Percentiles rank a stretch among this genome's conserved stretches.
phyloP scores from a whole-genome alignment of 192 early-diverging fungal species.

The Coemansia sp. region DNA sequence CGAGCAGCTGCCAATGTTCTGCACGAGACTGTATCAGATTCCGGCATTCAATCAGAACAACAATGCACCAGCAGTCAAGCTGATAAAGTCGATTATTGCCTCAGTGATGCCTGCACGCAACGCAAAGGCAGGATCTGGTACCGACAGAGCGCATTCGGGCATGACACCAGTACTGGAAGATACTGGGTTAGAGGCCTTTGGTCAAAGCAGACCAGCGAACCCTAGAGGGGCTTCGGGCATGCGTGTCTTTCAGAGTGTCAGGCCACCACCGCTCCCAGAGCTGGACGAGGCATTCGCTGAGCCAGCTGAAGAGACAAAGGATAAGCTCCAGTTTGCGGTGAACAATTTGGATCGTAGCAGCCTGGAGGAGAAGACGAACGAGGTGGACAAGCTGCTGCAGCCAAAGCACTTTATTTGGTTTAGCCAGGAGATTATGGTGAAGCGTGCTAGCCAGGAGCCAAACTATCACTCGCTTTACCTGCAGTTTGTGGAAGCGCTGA shows the following conservation, averaged over 20 bases:
- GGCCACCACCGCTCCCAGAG: conserved; percentile 35
- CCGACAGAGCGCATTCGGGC: conserved; percentile 17
- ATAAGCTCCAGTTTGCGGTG: conserved; percentile 96
- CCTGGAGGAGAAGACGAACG: conserved; percentile 78
- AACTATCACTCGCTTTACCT: conserved; percentile 95
- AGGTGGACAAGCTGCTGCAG: conserved; percentile 59
- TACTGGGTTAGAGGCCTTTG: conserved; percentile 6
- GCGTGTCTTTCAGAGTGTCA: conserved; percentile 32
- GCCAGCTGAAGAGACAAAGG: conserved; percentile 61
- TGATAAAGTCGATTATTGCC: conserved; percentile 37
- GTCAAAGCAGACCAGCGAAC: background rate
- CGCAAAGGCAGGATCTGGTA: conserved; percentile 17
- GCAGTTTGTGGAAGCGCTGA: conserved; percentile 75
- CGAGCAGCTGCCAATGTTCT: conserved; percentile 89
- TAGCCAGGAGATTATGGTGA: conserved; percentile 91
- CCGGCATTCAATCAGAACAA: conserved; percentile 71
- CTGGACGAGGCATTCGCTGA: conserved; percentile 31
- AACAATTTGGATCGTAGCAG: conserved; percentile 94
- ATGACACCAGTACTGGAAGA: conserved; percentile 17
- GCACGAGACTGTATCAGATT: conserved; percentile 79
- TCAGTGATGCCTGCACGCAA: conserved; percentile 23
- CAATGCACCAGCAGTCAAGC: conserved; percentile 35
- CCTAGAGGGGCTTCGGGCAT: background rate
- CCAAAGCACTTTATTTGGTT: conserved; percentile 88
- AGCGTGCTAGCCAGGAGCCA: conserved; percentile 93